Percentiles rank a stretch among this genome's conserved stretches.
Evolutionary conservation across 768 basidiomycete species (phyloP).

Genomic region (Suillus placidus): DNA sequence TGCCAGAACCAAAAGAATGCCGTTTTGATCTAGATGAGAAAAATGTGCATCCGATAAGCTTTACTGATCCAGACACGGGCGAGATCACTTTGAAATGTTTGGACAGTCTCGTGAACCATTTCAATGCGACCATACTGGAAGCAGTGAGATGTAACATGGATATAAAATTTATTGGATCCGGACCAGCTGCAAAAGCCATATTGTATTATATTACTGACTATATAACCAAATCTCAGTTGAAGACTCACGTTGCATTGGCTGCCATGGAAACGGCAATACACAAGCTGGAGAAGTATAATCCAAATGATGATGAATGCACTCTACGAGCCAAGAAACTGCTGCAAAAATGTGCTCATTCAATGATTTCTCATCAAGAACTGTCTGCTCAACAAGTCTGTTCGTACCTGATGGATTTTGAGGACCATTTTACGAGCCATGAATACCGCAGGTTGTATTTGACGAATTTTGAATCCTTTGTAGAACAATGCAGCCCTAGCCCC

Average conservation of each 20-base stretch:
- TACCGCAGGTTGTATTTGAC: conserved; percentile 42
- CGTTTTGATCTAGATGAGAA: conserved; percentile 33
- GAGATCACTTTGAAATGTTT: conserved; percentile 33
- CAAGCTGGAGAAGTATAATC: conserved; percentile 28
- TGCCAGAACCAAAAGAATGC: conserved; percentile 27
- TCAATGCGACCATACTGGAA: conserved; percentile 42
- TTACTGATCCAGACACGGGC: conserved; percentile 20
- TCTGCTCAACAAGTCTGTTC: conserved; percentile 41
- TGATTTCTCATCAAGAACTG: conserved; percentile 43
- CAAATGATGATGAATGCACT: conserved; percentile 21
- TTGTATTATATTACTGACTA: conserved; percentile 53
- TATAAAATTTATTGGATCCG: conserved; percentile 48
- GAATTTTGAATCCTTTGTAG: conserved; percentile 29
- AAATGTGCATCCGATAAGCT: conserved; percentile 16
- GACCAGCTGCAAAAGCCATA: conserved; percentile 42
- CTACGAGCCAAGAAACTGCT: conserved; percentile 36
- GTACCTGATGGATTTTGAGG: conserved; percentile 37
- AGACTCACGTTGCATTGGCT: conserved; percentile 43
- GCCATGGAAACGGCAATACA: conserved; percentile 38
- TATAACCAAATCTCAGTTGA: conserved; percentile 47
- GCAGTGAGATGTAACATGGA: conserved; percentile 48
- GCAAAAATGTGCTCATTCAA: conserved; percentile 39
- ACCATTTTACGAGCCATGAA: conserved; percentile 42
- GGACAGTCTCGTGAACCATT: conserved; percentile 47
- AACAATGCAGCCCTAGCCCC: conserved; percentile 24